phyloP scores from a whole-genome alignment of 2,329 filamentous ascomycete genomes.

The Elsinoe ampelina region DNA sequence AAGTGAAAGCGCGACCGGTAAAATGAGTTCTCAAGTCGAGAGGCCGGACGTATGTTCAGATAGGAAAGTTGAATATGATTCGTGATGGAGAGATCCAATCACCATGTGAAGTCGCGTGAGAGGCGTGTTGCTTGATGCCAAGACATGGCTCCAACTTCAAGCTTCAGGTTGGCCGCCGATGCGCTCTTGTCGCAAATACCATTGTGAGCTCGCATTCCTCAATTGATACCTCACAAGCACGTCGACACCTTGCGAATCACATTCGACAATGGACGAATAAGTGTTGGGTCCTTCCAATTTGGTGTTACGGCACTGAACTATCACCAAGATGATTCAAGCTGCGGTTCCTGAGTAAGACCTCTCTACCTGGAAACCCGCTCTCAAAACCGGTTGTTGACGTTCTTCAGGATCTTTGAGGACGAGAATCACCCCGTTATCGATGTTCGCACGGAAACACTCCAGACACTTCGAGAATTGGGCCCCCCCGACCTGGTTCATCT shows the following conservation, averaged over 20 bases:
- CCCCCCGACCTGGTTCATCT: conserved; percentile 94
- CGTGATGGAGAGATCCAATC: background rate
- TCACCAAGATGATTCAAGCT: conserved; percentile 35
- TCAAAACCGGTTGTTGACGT: background rate
- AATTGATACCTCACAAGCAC: background rate
- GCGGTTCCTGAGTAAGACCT: conserved; percentile 35
- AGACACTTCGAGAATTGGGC: conserved; percentile 80
- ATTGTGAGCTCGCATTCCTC: background rate
- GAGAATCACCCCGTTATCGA: conserved; percentile 85
- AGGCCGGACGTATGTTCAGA: too few relatives aligned
- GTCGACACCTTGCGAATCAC: background rate
- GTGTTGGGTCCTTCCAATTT: background rate
- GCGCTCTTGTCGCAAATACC: conserved; percentile 3
- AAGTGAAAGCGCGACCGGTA: too few relatives aligned
- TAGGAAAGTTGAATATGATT: background rate
- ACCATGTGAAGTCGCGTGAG: conserved; percentile 6
- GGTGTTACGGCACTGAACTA: background rate
- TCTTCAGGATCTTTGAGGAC: conserved; percentile 77
- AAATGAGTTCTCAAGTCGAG: too few relatives aligned
- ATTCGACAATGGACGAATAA: conserved; percentile 1
- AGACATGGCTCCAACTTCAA: background rate
- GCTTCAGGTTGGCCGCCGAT: background rate
- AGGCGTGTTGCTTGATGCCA: conserved; percentile 10
- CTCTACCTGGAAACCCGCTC: background rate
- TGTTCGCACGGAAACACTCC: conserved; percentile 79